Evolutionary conservation across 441 rosid species (phyloP), one percentile per base, ranked within the genome.

Genomic region (Euphorbia celastroides): DNA sequence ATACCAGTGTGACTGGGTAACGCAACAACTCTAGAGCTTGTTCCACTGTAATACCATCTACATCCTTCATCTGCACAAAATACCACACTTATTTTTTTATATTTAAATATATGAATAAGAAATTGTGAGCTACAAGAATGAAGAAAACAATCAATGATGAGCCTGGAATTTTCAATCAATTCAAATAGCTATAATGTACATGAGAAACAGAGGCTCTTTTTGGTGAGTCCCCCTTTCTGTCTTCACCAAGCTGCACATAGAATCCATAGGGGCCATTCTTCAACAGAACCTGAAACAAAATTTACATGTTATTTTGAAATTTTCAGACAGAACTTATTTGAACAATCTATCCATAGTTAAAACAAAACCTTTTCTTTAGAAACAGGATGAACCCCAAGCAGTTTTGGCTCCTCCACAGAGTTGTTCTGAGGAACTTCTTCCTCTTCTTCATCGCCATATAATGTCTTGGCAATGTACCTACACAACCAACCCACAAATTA

Each of bases 191-290:
- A 17, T 26, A 56, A n/a, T n/a, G 51, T 81, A 94, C 99, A 76
- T 88, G 96, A 77, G 94, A 73, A 69, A 80, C 80, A 48, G 89
- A 86, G 50, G 96, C 84, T 70, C 99, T 84, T 85, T 92, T 84
- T 65, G 98, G 98, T 48, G 75, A 28, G 73, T 80, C 85, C 54
- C 88, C 94, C 51, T 71, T 87, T 71, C 81, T 90, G 76, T 92
- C 93, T 69, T 94, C 98, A 44, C 98, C 98, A 65, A 94, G 97
- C 80, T 94, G 99, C 67, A 94, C 83, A 71, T 94, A 92, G 80
- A 60, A 65, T 77, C 99, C 99, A 65, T 89, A 94, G 30, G 99
- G 99, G 66, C 99, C 99, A 65, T 75, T 88, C 87, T 90, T 94
- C 70, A 94, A 78, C 65, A 92, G 80, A 83, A 92, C 70, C 99